phyloP scores from a whole-genome alignment of 805 yeast species.

The Starmerella ratchasimensis region DNA sequence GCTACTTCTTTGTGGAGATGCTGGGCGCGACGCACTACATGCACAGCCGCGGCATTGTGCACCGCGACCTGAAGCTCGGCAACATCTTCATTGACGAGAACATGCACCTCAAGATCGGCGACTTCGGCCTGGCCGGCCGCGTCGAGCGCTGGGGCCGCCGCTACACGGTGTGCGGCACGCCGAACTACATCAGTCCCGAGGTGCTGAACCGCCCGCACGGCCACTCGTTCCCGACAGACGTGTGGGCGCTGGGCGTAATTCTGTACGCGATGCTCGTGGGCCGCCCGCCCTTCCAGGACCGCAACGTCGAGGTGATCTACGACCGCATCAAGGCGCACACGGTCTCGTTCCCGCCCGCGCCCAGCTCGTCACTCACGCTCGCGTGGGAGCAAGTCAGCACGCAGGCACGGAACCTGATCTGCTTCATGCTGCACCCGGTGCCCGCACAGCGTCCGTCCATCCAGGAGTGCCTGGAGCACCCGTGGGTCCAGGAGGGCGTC shows the following conservation, averaged over 20 bases:
- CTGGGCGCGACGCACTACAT: slow-evolving; percentile 88
- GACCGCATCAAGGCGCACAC: slow-evolving; percentile 79
- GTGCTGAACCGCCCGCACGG: slow-evolving; percentile 58
- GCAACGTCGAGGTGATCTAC: slow-evolving; percentile 83
- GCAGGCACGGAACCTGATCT: slow-evolving; percentile 60
- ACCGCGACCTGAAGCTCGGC: slow-evolving; percentile 90
- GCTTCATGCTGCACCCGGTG: slow-evolving; percentile 53
- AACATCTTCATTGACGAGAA: slow-evolving; percentile 87
- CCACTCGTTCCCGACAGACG: slow-evolving; percentile 87
- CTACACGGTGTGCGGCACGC: slow-evolving; percentile 95
- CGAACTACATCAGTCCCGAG: slow-evolving; percentile 97
- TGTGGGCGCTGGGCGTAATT: slow-evolving; percentile 97
- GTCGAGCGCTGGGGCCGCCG: slow-evolving; percentile 64
- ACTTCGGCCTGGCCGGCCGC: slow-evolving; percentile 96
- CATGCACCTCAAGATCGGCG: slow-evolving; percentile 93
- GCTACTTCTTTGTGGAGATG: slow-evolving; percentile 79
- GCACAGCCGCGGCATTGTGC: slow-evolving; percentile 85
- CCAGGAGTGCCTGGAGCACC: slow-evolving; percentile 63
- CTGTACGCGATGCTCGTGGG: slow-evolving; percentile 84
- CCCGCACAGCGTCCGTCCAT: slow-evolving; percentile 74
- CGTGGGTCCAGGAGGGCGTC: slow-evolving; percentile 67
- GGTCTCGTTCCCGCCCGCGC: slow-evolving; percentile 56
- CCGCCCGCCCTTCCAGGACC: slow-evolving; percentile 95
- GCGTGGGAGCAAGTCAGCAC: slow-evolving; percentile 10
- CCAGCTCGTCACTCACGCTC: slow-evolving; percentile 34